Base-by-base conservation (phyloP, 2,329 filamentous ascomycete genomes). In the Penicillium brevicompactum region DNA sequence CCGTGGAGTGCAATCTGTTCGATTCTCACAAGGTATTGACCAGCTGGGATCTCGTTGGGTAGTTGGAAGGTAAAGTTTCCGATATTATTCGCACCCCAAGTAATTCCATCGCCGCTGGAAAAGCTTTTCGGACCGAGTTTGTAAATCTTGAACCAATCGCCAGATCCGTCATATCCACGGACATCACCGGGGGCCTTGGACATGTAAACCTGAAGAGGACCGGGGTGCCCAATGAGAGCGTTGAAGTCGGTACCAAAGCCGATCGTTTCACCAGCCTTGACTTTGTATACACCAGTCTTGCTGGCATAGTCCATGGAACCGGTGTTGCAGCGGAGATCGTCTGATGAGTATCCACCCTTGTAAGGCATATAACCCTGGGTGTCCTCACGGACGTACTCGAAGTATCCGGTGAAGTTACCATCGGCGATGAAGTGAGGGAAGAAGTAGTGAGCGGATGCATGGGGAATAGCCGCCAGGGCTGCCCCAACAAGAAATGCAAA, bases 1-100 rank as follows among this genome's bases (percentile, higher is more conserved):
- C 65, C 67, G 66, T 82, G 79, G 5, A 81, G 70, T 2, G 70
- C 79, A 55, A 81, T 79, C 57, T 81, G 78, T 66, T 82, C 79
- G 16, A 78, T 74, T 10, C 79, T 74, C 2, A 81, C 66, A 27
- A 82, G 74, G 60, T 82, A 81, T 52, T 81, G 76, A 49, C 79
- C 79, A 14, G 78, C 62, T 0, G 74, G 70, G 13, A 79, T 74
- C 53, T 76, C 78, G 32, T 63, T 58, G 9, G 79, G 78, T 43
- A 82, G 72, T 31, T 65, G 72, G 27, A 80, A 74, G 4, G 59
- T 51, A 22, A 51, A 51, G 42, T 46, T 58, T 1, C 49, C 54
- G 5, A 44, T 49, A 22, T 56, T 53, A 24, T 49, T 58, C 30
- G 30, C 49, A 27, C 49, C 59, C 52, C 54, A 55, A 13, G 49